Evolutionary conservation across 805 yeast species (phyloP), one percentile per base, ranked within the genome.

Genomic region (Lipomyces starkeyi): DNA sequence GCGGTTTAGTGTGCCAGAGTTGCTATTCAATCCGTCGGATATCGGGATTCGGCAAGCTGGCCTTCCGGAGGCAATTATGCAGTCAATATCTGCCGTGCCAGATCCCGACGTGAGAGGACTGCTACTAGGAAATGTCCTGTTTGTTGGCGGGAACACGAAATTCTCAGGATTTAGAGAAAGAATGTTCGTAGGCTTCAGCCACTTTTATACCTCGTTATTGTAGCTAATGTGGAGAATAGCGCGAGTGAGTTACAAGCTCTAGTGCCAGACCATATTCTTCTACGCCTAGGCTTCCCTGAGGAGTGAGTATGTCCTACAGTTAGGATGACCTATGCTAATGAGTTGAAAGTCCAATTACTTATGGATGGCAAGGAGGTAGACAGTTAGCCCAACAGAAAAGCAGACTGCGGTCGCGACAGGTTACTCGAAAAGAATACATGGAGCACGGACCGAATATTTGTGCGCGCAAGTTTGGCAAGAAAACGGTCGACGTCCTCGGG

Each of bases 1-100:
- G 78, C 79, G 97, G 65, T 94, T 95, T 78, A 84, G 91, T 1
- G 86, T 91, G 1, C 97, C 98, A 0, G 99, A 95, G 76, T 82
- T 91, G 0, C 81, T 91, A 47, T 93, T 91, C 78, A 93, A 89
- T 73, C 99, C 99, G 0, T 91, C 88, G 68, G 87, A 91, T 64
- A 83, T 91, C 0, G 92, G 91, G 14, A 81, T 94, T 40, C 85
- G 88, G 65, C 88, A 93, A 73, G 87, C 94, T 0, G 98, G 97
- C 14, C 78, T 96, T 25, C 84, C 89, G 0, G 90, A 87, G 67
- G 82, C 90, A 0, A 85, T 91, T 1, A 85, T 88, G 56, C 92
- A 91, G 68, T 81, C 91, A 35, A 81, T 95, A 4, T 82, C 85
- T 74, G 80, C 87, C 17, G 83, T 91, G 43, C 97, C 98, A 0